phyloP scores from a whole-genome alignment of 345 rosid species.

The Turnera subulata region DNA sequence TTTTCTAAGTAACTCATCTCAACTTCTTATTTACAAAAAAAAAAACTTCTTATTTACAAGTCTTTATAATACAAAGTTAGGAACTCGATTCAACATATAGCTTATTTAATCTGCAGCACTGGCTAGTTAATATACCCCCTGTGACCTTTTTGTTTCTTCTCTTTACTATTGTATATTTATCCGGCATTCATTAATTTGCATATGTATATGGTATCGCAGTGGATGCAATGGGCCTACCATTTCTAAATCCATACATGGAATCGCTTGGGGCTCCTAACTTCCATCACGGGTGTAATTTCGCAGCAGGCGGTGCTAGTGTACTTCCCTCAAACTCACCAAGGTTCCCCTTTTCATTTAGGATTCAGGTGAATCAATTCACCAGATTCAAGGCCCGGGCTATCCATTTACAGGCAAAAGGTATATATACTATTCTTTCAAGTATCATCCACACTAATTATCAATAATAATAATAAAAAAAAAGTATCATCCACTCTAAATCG shows the following conservation, averaged over 20 bases:
- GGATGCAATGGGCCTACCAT: slow-evolving; percentile 17
- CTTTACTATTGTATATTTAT: too few relatives aligned
- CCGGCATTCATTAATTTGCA: neutral
- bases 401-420: slow-evolving; percentile 35
- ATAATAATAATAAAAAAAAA: too few relatives aligned
- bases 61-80: too few relatives aligned
- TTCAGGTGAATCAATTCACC: slow-evolving; percentile 39
- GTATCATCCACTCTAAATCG: too few relatives aligned
- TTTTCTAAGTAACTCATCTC: slow-evolving; percentile 30
- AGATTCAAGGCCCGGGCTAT: slow-evolving; percentile 39
- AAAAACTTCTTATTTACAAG: too few relatives aligned
- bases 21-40: too few relatives aligned
- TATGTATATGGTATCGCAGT: slow-evolving; percentile 19
- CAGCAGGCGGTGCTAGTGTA: slow-evolving; percentile 36
- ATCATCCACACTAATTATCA: too few relatives aligned
- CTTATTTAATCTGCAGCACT: too few relatives aligned
- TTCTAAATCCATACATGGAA: slow-evolving; percentile 37
- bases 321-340: slow-evolving; percentile 29
- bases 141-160: too few relatives aligned
- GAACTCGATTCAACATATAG: too few relatives aligned
- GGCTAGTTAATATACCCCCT: too few relatives aligned
- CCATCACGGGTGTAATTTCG: slow-evolving; percentile 39
- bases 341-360: slow-evolving; percentile 42
- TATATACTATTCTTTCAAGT: too few relatives aligned
- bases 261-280: slow-evolving; percentile 39